Percentiles rank a stretch among this genome's conserved stretches.
Conservation (phyloP, 495 filamentous ascomycete genomes). For the Trichoderma orchidacearum region DNA sequence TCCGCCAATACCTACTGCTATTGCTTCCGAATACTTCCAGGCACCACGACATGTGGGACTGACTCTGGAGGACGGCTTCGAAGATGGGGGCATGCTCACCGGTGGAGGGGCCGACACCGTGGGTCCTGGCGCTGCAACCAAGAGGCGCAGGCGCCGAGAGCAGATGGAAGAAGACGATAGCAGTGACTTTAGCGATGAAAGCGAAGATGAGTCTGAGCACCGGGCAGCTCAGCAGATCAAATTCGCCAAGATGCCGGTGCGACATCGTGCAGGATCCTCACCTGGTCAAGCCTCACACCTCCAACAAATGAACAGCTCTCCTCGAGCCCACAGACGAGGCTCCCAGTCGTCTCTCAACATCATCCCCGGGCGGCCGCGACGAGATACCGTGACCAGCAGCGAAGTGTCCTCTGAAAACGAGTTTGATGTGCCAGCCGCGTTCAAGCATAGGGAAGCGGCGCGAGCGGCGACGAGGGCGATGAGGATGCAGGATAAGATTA, state of each 20-base stretch:
- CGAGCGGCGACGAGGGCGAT: constrained; percentile 18
- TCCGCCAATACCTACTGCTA: constrained; percentile 86
- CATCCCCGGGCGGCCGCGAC: constrained; percentile 57
- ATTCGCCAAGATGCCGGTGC: constrained; percentile 88
- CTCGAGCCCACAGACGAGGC: constrained; percentile 40
- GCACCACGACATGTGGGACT: constrained; percentile 41
- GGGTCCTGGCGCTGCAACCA: constrained; percentile 45
- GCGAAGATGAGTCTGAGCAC: constrained; percentile 74
- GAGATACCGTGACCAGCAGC: constrained; percentile 83
- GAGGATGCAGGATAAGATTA: constrained; percentile 30
- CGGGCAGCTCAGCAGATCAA: constrained; percentile 68
- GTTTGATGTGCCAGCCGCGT: constrained; percentile 51
- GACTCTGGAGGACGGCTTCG: constrained; percentile 60
- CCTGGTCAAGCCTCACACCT: constrained; percentile 53
- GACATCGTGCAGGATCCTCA: constrained; percentile 74
- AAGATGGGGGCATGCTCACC: constrained; percentile 69
- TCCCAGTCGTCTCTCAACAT: constrained; percentile 65
- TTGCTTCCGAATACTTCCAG: constrained; percentile 82
- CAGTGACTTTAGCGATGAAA: constrained; percentile 91
- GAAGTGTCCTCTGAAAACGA: constrained; percentile 89
- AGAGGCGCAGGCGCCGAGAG: constrained; percentile 48
- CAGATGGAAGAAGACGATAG: constrained; percentile 93
- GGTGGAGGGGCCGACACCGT: constrained; percentile 61
- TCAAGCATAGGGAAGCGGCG: constrained; percentile 39
- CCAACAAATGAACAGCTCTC: constrained; percentile 26